Base-by-base conservation (phyloP, 805 yeast species). In the Yarrowia keelungensis region DNA sequence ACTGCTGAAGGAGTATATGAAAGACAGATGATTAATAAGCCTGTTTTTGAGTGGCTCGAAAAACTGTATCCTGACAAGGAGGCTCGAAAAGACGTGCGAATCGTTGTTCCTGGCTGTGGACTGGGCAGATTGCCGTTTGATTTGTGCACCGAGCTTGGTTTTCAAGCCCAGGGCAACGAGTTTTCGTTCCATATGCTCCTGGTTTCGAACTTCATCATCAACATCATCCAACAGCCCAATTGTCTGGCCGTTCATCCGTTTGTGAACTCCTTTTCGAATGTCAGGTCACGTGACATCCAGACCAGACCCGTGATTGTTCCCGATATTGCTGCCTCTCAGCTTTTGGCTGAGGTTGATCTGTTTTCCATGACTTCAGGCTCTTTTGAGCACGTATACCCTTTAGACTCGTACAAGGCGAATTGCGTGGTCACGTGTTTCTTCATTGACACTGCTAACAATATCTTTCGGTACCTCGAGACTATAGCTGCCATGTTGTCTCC, bases 51-150 rank as follows among this genome's bases (percentile, higher is more conserved):
- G 0, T 86, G 86, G 50, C 75, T 90, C 32, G 74, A 77, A 3
- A 62, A 72, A 4, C 68, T 71, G 77, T 49, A 76, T 79, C 71
- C 81, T 1, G 70, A 70, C 71, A 9, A 67, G 16, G 50, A 38
- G 72, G 8, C 70, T 56, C n/a, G 77, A 82, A 47, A 66, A 35
- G 26, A 47, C 7, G 51, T 71, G 8, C 71, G 68, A 19, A 84
- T 92, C 0, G 77, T 94, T 5, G 86, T 91, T 1, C 98, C 98
- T 0, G 98, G 99, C 0, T 87, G 96, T 2, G 99, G 98, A 0
- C 81, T 90, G 41, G 98, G 97, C 0, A 81, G 93, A 73, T 80
- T 94, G 3, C 88, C 97, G 1, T 89, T 89, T 76, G 92, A 89
- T 71, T 72, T 92, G 26, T 59, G 65, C 12, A 80, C 85, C 0